Conservation (phyloP, 2,329 filamentous ascomycete genomes). For the Hypoxylon sp. region DNA sequence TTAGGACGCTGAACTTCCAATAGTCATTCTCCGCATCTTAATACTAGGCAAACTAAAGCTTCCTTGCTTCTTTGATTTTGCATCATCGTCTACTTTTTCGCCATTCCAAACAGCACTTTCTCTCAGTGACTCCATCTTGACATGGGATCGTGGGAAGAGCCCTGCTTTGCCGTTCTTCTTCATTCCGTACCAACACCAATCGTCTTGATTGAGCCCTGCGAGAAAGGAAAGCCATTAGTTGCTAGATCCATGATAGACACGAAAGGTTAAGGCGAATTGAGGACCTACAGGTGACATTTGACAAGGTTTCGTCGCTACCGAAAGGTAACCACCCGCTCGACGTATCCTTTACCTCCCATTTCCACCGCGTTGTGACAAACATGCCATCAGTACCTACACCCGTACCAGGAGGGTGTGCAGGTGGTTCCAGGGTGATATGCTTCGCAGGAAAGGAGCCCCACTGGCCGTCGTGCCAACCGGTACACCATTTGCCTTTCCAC, state of each 20-base stretch:
- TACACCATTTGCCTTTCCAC: slow-evolving; percentile 57
- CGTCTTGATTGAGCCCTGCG: slow-evolving; percentile 62
- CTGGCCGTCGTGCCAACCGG: slow-evolving; percentile 55
- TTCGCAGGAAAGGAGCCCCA: slow-evolving; percentile 53
- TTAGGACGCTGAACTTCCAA: slow-evolving; percentile 43
- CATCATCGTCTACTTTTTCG: slow-evolving; percentile 35
- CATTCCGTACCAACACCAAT: slow-evolving; percentile 71
- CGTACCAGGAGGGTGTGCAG: slow-evolving; percentile 46
- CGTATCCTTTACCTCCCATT: slow-evolving; percentile 51
- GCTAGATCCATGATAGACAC: neutral
- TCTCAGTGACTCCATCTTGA: slow-evolving; percentile 63
- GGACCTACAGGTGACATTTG: slow-evolving; percentile 65
- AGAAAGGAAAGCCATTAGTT: slow-evolving; percentile 10
- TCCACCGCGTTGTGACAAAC: slow-evolving; percentile 54
- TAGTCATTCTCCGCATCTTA: slow-evolving; percentile 45
- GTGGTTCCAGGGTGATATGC: slow-evolving; percentile 49
- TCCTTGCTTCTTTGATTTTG: slow-evolving; percentile 36
- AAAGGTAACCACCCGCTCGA: slow-evolving; percentile 56
- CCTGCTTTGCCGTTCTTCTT: slow-evolving; percentile 68
- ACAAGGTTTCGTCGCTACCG: slow-evolving; percentile 66
- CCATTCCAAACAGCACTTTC: slow-evolving; percentile 51
- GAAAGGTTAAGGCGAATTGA: neutral
- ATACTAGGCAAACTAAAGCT: slow-evolving; percentile 38
- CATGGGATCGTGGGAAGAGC: slow-evolving; percentile 66
- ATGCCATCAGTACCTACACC: slow-evolving; percentile 37